Conservation (phyloP, 164 flowering plant genomes). For the Berberis thunbergii region DNA sequence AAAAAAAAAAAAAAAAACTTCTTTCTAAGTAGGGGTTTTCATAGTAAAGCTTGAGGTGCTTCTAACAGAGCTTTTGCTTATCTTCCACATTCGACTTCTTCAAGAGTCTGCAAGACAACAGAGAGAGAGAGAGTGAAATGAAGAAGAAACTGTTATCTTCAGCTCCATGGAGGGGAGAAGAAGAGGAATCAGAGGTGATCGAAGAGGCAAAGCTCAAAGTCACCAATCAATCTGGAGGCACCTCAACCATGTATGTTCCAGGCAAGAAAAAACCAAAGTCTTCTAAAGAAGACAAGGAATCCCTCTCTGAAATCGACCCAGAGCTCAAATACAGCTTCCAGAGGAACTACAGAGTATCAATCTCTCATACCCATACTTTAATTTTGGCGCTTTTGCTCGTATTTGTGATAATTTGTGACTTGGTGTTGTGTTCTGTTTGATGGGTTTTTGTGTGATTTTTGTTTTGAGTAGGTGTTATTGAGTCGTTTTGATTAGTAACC, state of each 20-base stretch:
- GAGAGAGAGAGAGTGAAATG: conserved; percentile 18
- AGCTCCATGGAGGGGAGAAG: conserved; percentile 85
- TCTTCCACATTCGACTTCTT: background rate
- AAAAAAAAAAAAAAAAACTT: no score
- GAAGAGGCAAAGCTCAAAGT: conserved; percentile 66
- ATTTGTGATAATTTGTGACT: no score
- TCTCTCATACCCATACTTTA: background rate
- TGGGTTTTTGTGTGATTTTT: no score
- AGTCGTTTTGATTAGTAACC: no score
- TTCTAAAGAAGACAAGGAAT: conserved; percentile 26
- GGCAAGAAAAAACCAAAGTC: conserved; percentile 31
- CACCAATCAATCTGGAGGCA: conserved; percentile 56
- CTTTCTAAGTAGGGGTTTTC: no score
- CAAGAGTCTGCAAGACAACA: background rate
- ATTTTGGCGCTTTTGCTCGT: background rate
- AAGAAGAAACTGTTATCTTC: conserved; percentile 77
- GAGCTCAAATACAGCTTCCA: conserved; percentile 88
- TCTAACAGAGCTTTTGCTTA: no score
- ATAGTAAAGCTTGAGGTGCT: no score
- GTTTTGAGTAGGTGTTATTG: no score
- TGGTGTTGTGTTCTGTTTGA: no score
- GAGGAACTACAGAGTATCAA: conserved; percentile 62
- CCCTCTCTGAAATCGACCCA: conserved; percentile 63
- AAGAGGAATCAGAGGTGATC: conserved; percentile 32
- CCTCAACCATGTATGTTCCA: conserved; percentile 80